phyloP scores from a whole-genome alignment of 164 flowering plant genomes.

The Euptelea pleiosperma region DNA sequence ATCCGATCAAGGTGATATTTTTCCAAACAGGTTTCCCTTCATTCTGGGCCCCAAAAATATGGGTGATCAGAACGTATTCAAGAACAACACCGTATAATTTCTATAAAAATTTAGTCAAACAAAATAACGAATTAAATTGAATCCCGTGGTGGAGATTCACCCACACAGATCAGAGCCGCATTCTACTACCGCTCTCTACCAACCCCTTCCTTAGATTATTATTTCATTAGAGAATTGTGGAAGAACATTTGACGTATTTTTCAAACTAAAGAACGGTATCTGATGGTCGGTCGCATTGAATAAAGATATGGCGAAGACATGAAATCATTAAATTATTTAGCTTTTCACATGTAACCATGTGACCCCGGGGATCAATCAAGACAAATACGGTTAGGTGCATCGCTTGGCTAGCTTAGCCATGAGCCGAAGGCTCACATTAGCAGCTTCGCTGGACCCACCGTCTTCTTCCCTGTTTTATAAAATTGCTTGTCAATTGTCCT shows the following conservation, averaged over 20 bases:
- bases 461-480: too few relatives aligned
- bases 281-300: slow-evolving; percentile 26
- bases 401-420: too few relatives aligned
- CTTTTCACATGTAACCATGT: slow-evolving; percentile 46
- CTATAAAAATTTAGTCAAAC: too few relatives aligned
- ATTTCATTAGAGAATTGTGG: slow-evolving; percentile 4
- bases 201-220: too few relatives aligned
- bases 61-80: too few relatives aligned
- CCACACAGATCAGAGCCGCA: neutral
- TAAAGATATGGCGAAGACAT: slow-evolving; percentile 5
- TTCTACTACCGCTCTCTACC: neutral
- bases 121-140: neutral
- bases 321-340: neutral
- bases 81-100: too few relatives aligned
- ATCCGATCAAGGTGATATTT: neutral
- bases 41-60: neutral
- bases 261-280: neutral
- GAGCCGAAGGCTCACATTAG: too few relatives aligned
- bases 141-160: slow-evolving; percentile 5
- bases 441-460: neutral
- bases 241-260: slow-evolving; percentile 7
- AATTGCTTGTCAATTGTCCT: too few relatives aligned
- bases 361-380: slow-evolving; percentile 13
- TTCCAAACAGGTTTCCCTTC: neutral
- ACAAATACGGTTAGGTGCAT: neutral